phyloP scores from a whole-genome alignment of 495 filamentous ascomycete genomes.

The Monascus purpureus region DNA sequence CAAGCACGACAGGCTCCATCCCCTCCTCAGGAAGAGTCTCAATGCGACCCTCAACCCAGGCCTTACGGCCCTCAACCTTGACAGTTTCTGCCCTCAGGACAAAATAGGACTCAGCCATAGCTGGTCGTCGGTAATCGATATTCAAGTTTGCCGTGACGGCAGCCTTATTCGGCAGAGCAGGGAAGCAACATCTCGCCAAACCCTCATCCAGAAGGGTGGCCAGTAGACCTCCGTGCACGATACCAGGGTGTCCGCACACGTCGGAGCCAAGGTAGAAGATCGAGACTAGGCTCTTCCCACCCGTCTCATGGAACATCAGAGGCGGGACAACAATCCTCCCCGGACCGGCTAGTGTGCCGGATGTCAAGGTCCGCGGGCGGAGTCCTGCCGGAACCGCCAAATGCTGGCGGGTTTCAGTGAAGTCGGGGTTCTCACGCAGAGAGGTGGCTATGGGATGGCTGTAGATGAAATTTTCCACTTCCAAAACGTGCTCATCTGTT shows the following conservation, averaged over 20 bases:
- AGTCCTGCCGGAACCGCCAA: slow-evolving; percentile 60
- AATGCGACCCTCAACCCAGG: slow-evolving; percentile 86
- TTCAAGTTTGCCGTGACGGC: slow-evolving; percentile 85
- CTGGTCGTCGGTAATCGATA: slow-evolving; percentile 75
- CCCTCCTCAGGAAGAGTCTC: slow-evolving; percentile 60
- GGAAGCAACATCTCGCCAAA: slow-evolving; percentile 80
- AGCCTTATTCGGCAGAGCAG: slow-evolving; percentile 74
- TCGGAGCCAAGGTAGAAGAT: slow-evolving; percentile 69
- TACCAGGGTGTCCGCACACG: slow-evolving; percentile 82
- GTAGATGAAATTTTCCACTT: slow-evolving; percentile 59
- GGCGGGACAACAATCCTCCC: slow-evolving; percentile 75
- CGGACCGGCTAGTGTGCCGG: slow-evolving; percentile 61
- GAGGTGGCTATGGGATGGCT: slow-evolving; percentile 54
- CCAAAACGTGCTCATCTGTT: slow-evolving; percentile 39
- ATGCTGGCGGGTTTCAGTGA: slow-evolving; percentile 70
- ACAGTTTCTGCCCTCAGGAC: slow-evolving; percentile 69
- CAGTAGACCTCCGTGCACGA: slow-evolving; percentile 82
- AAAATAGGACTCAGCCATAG: slow-evolving; percentile 59
- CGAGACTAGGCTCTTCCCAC: slow-evolving; percentile 57
- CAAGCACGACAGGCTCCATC: slow-evolving; percentile 50
- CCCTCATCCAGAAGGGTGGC: slow-evolving; percentile 91
- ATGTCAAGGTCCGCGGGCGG: slow-evolving; percentile 65
- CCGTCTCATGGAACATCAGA: slow-evolving; percentile 54
- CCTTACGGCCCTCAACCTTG: slow-evolving; percentile 88
- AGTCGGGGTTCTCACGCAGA: slow-evolving; percentile 53